Evolutionary conservation across 2,329 filamentous ascomycete genomes (phyloP).

Genomic region (Apiospora rasikravindrae): DNA sequence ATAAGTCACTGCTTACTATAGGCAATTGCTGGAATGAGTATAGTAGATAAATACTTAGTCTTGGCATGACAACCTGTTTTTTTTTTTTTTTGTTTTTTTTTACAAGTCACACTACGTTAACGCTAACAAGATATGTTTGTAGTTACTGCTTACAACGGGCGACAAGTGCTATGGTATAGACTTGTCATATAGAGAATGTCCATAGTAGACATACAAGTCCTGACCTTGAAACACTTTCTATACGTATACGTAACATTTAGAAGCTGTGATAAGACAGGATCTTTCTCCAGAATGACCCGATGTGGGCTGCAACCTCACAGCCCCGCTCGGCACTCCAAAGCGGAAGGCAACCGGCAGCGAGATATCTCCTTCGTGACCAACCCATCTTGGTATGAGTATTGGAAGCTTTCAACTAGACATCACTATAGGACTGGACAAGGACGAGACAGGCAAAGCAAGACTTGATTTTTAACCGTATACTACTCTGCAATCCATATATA

Average conservation of each 20-base stretch:
- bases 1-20: not conserved
- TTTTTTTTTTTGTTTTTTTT: too few relatives aligned
- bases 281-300: slow-evolving; percentile 3
- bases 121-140: not conserved
- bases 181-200: too few relatives aligned
- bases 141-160: too few relatives aligned
- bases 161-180: too few relatives aligned
- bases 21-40: not conserved
- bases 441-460: not conserved
- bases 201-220: not conserved
- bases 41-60: not conserved
- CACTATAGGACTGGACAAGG: not conserved
- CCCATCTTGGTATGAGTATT: not conserved
- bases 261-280: not conserved
- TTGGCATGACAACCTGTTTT: not conserved
- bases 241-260: not conserved
- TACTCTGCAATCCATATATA: not conserved
- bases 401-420: not conserved
- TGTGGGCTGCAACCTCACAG: not conserved
- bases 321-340: slow-evolving; percentile 10
- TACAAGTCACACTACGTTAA: not conserved
- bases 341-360: not conserved
- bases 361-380: not conserved
- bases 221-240: not conserved
- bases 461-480: not conserved